phyloP scores from a whole-genome alignment of 345 rosid genomes.

The Heritiera littoralis region DNA sequence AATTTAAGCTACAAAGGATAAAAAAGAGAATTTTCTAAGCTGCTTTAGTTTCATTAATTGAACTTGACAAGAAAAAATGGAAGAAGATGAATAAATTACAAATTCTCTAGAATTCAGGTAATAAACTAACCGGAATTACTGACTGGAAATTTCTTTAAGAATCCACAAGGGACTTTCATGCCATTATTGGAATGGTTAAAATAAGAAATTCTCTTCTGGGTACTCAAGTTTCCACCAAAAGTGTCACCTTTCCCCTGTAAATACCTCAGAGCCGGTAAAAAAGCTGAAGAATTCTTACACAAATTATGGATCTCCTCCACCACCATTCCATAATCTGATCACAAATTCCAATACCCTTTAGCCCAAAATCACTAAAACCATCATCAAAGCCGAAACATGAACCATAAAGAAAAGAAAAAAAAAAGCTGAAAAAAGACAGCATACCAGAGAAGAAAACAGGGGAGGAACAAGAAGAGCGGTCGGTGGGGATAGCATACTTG shows the following conservation, averaged over 20 bases:
- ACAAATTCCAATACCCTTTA: neutral
- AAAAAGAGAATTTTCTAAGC: neutral
- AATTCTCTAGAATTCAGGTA: neutral
- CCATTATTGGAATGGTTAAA: slow-evolving; percentile 38
- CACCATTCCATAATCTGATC: slow-evolving; percentile 61
- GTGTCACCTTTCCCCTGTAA: slow-evolving; percentile 42
- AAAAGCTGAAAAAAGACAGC: neutral
- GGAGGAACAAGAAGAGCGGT: slow-evolving; percentile 66
- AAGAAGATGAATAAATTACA: neutral
- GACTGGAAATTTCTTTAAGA: slow-evolving; percentile 62
- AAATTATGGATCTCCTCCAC: slow-evolving; percentile 52
- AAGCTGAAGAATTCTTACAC: slow-evolving; percentile 34
- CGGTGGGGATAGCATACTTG: slow-evolving; percentile 78
- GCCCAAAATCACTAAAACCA: neutral
- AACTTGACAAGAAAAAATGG: neutral
- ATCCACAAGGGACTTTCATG: slow-evolving; percentile 74
- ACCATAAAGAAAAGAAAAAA: too few relatives aligned
- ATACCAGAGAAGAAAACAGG: slow-evolving; percentile 72
- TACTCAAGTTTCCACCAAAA: slow-evolving; percentile 73
- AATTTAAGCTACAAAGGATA: neutral
- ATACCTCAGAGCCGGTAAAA: slow-evolving; percentile 49
- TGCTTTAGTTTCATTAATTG: neutral
- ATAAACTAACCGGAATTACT: slow-evolving; percentile 56
- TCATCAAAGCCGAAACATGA: neutral
- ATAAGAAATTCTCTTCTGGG: slow-evolving; percentile 59